Percentiles rank a stretch among this genome's conserved stretches.
phyloP scores from a whole-genome alignment of 306 rosid species.

The Vigna angularis region DNA sequence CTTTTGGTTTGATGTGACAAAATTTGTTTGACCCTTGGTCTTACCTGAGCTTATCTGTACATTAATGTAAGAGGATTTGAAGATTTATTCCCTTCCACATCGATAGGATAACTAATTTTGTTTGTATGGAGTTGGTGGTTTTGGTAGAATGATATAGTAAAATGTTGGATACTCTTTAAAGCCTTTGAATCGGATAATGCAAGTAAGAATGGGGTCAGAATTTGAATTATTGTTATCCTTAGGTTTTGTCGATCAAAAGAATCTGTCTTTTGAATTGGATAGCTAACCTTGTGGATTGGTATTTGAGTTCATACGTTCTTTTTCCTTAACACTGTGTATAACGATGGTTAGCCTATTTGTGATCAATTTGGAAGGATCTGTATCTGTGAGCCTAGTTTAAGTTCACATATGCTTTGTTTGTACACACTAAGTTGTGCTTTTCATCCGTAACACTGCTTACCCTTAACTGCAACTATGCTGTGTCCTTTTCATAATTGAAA shows the following conservation, averaged over 20 bases:
- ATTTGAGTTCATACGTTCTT: conserved; percentile 9
- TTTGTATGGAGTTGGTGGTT: conserved; percentile 1
- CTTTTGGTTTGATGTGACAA: conserved; percentile 23
- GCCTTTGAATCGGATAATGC: conserved; percentile 14
- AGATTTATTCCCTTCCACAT: background rate
- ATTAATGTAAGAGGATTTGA: background rate
- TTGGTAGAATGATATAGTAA: conserved; percentile 9
- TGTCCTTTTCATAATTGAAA: conserved; percentile 19
- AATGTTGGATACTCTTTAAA: background rate
- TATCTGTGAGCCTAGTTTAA: conserved; percentile 20
- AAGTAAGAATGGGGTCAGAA: background rate
- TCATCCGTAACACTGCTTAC: conserved; percentile 5
- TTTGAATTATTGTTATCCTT: conserved; percentile 10
- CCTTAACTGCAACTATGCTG: background rate
- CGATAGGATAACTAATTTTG: conserved; percentile 24
- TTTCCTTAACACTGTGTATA: background rate
- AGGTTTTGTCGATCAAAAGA: background rate
- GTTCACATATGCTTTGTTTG: conserved; percentile 23
- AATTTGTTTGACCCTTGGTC: background rate
- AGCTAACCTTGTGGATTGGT: background rate
- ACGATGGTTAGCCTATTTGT: conserved; percentile 4
- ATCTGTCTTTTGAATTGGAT: conserved; percentile 1
- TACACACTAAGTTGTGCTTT: background rate
- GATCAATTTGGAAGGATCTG: conserved; percentile 18
- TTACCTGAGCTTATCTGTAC: background rate